Base-by-base conservation (phyloP, 2,329 filamentous ascomycete genomes). In the Lasiodiplodia citricola region DNA sequence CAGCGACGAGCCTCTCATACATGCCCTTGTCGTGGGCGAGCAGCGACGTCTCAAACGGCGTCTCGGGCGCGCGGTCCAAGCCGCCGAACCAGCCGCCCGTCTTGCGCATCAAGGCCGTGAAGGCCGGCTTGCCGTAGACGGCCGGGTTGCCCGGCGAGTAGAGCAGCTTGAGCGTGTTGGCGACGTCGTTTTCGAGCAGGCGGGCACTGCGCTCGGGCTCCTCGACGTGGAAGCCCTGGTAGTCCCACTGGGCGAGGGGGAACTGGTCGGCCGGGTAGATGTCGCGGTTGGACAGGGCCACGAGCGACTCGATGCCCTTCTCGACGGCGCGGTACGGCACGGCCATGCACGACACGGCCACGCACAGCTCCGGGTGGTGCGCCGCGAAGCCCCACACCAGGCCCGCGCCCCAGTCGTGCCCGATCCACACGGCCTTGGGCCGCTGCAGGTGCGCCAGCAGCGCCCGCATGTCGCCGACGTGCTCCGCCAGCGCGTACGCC, bases 341-440 rank as follows among this genome's bases (percentile, higher is more conserved):
- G 38, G 75, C 70, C 41, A 80, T 69, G 37, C 72, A 70, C 0
- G 70, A 74, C 10, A 75, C 71, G 7, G 71, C 79, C 8, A 75
- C 71, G 66, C 75, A 78, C 6, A 74, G 70, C 28, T 80, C 75
- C 0, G 79, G 79, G 35, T 78, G 72, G 21, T 75, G 74, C 1
- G 75, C 72, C 6, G 75, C 76, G 23, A 79, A 72, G 6, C 72
- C 70, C 71, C 73, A 79, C 25, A 76, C 72, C 3, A 79, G 71
- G 13, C 75, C 77, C 21, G 74, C 75, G 37, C 79, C 79, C 83
- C 83, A 84, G 70, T 84, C 82, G 68, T 85, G 83, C 14, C 78
- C 82, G 41, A 84, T 74, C 83, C 84, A 86, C n/a, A 86, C 73
- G 1, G 83, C 83, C 8, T 78, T 77, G 0, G 74, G 69, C 23